Base-by-base conservation (phyloP, 208 protist species). In the Wallacemonas sp. region DNA sequence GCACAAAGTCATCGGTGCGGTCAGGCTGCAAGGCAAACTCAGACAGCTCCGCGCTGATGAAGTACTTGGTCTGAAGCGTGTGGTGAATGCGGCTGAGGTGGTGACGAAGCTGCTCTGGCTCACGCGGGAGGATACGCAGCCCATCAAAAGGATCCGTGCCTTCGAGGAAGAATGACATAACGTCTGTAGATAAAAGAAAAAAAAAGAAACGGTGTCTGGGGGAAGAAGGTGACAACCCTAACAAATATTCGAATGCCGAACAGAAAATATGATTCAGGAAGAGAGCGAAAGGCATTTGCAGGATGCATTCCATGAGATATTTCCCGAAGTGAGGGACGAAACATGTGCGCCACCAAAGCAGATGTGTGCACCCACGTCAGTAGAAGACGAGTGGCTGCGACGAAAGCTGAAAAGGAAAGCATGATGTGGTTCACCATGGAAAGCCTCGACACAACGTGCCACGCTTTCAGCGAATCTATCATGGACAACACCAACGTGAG, bases 31-130 rank as follows among this genome's bases (percentile, higher is more conserved):
- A 74, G 14, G 78, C 81, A 24, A 91, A 83, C 61, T 95, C 81
- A 1, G 80, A 70, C 8, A 76, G 46, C 30, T 95, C 84, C 2
- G 78, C 41, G 4, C 72, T 60, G 11, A 92, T 80, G 38, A 80
- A 81, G 77, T 88, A 92, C 26, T 60, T 62, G 36, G 78, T 91
- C 70, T 93, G 80, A 46, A 95, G 67, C 5, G 76, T 85, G 72
- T 93, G 81, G 57, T 93, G 83, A 23, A 95, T 77, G 21, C 76
- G 78, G 49, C 75, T 80, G 23, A 79, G 64, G 68, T 95, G 89
- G 46, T 87, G 71, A 21, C 67, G 73, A 27, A 93, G 72, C 48
- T 82, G 78, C 16, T 74, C 71, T 11, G 70, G 52, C 4, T 91
- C 84, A 19, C 76, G 74, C 1, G 89, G 89, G 12, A 95, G 68